These are phyloP conservation scores for Fusarium graminum DNA, from an alignment of 2,329 filamentous ascomycete species.

Conservation along the genomic window DNA sequence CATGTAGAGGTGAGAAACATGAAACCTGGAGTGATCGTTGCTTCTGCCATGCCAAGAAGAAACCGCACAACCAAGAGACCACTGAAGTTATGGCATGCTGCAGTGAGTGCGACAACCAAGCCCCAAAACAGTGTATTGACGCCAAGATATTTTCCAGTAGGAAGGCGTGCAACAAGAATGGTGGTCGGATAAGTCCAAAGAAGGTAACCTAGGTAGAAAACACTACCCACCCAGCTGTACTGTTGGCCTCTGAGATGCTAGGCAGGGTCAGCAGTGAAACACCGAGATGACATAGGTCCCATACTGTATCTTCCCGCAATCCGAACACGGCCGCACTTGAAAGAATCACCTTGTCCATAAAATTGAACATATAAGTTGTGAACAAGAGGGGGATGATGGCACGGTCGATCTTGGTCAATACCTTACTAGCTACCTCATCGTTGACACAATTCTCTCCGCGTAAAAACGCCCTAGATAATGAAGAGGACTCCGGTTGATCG, in stretches of 20 bases:
- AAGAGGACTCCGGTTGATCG: not conserved
- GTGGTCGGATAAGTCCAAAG: constrained; percentile 64
- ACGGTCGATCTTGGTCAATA: constrained; percentile 69
- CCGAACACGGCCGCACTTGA: constrained; percentile 70
- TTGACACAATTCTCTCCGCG: not conserved
- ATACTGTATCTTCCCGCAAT: constrained; percentile 61
- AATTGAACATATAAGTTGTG: constrained; percentile 69
- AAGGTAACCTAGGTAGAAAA: constrained; percentile 62
- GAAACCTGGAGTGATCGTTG: constrained; percentile 66
- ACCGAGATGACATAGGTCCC: not conserved
- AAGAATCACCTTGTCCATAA: constrained; percentile 72
- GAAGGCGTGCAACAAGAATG: constrained; percentile 61
- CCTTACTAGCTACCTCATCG: constrained; percentile 48
- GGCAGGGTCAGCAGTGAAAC: not conserved
- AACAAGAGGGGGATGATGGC: constrained; percentile 69
- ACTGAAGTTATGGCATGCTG: constrained; percentile 61
- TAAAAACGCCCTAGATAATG: not conserved
- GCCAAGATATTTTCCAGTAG: constrained; percentile 62
- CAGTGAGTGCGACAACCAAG: constrained; percentile 59
- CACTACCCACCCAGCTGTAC: constrained; percentile 73
- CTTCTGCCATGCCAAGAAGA: constrained; percentile 67
- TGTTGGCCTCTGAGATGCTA: constrained; percentile 56
- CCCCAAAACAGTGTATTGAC: constrained; percentile 66
- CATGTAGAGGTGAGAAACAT: constrained; percentile 69
- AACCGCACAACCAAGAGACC: constrained; percentile 66